Conservation (phyloP, 2,329 filamentous ascomycete genomes). For the Paecilomyces fulvus region DNA sequence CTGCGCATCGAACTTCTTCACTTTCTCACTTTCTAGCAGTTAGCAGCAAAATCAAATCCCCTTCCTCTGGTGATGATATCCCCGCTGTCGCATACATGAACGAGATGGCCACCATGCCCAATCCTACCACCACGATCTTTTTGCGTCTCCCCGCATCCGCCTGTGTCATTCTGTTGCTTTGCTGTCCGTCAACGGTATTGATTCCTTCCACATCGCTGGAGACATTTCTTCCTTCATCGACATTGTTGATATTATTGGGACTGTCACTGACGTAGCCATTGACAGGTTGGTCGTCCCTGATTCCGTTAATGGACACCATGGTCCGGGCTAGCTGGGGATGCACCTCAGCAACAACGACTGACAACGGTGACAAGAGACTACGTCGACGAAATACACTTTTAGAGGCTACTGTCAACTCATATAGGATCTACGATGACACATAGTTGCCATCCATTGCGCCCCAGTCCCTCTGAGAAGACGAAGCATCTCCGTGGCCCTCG, state of each 20-base stretch:
- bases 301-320: constrained; percentile 24
- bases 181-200: constrained; percentile 3
- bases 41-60: background rate
- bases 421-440: background rate
- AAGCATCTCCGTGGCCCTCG: background rate
- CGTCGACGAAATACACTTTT: background rate
- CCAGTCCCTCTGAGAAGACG: background rate
- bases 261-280: constrained; percentile 12
- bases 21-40: constrained; percentile 59
- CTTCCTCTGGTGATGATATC: background rate
- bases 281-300: constrained; percentile 15
- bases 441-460: background rate
- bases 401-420: background rate
- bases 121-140: constrained; percentile 70
- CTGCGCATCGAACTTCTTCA: constrained; percentile 74
- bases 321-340: background rate
- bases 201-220: background rate
- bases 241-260: constrained; percentile 1
- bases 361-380: background rate
- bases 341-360: background rate
- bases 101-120: constrained; percentile 86
- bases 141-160: constrained; percentile 34
- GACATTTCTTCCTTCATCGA: background rate
- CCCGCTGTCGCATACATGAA: constrained; percentile 56
- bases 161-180: constrained; percentile 2